phyloP scores from a whole-genome alignment of 352 stramenopile genomes.

The Phytophthora meadii region DNA sequence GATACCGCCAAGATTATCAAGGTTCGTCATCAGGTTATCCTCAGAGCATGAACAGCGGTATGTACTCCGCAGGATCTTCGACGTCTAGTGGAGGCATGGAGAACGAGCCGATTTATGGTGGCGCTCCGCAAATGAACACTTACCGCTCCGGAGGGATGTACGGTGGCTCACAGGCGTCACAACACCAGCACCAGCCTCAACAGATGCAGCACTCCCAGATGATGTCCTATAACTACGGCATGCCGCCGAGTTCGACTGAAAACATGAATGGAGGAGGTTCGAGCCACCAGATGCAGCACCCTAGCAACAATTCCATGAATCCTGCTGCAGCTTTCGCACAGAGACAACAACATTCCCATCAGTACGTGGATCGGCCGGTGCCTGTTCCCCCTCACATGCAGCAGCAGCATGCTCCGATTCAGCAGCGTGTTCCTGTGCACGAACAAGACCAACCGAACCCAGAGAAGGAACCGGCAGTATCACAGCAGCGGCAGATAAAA shows the following conservation, averaged over 20 bases:
- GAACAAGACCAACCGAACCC: constrained; percentile 40
- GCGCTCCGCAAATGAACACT: constrained; percentile 37
- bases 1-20: constrained; percentile 38
- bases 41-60: constrained; percentile 48
- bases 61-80: constrained; percentile 49
- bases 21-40: constrained; percentile 27
- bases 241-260: constrained; percentile 30
- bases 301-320: constrained; percentile 36
- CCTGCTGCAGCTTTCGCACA: constrained; percentile 51
- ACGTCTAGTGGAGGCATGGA: constrained; percentile 33
- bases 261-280: constrained; percentile 22
- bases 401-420: constrained; percentile 22
- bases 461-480: constrained; percentile 36
- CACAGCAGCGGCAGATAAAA: constrained; percentile 32
- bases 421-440: constrained; percentile 20
- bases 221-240: constrained; percentile 52
- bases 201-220: constrained; percentile 50
- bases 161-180: constrained; percentile 25
- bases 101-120: constrained; percentile 38
- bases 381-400: constrained; percentile 26
- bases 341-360: constrained; percentile 40
- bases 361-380: constrained; percentile 28
- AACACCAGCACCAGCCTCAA: constrained; percentile 41
- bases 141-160: constrained; percentile 46
- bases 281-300: constrained; percentile 27